Percentiles rank a stretch among this genome's conserved stretches.
These are phyloP conservation scores for Aspergillus novofumigatus DNA, from an alignment of 2,329 filamentous ascomycete genomes.

Conservation along the genomic window DNA sequence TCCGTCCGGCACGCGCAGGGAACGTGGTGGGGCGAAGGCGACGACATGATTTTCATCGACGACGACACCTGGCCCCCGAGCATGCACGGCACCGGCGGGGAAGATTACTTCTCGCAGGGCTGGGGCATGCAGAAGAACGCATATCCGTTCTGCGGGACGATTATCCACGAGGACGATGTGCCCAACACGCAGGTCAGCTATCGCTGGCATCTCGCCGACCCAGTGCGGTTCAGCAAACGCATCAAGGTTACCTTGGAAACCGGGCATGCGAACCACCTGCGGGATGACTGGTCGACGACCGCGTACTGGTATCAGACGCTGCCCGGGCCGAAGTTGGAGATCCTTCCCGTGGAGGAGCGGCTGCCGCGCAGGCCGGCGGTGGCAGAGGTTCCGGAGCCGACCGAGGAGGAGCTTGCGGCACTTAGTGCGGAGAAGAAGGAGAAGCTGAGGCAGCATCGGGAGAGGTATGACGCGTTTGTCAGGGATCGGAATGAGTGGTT, in stretches of 20 bases:
- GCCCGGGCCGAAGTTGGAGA: constrained; percentile 26
- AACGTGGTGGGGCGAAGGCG: constrained; percentile 35
- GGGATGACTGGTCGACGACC: constrained; percentile 31
- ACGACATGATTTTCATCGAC: constrained; percentile 36
- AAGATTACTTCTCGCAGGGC: constrained; percentile 33
- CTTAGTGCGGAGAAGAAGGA: no score
- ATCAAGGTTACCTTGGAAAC: constrained; percentile 12
- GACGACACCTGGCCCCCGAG: constrained; percentile 33
- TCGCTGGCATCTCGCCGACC: constrained; percentile 32
- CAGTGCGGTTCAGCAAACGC: constrained; percentile 24
- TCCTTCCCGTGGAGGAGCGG: constrained; percentile 19
- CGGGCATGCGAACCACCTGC: constrained; percentile 30
- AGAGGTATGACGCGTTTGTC: no score
- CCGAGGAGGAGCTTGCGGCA: no score
- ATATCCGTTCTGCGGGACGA: constrained; percentile 30
- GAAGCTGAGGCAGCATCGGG: no score
- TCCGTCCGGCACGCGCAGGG: constrained; percentile 30
- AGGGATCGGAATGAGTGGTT: no score
- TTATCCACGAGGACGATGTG: constrained; percentile 33
- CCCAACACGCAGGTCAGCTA: constrained; percentile 31
- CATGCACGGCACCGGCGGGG: constrained; percentile 32
- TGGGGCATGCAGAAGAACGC: constrained; percentile 38
- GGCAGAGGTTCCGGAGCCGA: no score
- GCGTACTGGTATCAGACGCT: constrained; percentile 34
- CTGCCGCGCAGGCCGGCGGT: constrained; percentile 2